Evolutionary conservation across 306 rosid species (phyloP), one percentile per base, ranked within the genome.

Genomic region (Cucumis melo): DNA sequence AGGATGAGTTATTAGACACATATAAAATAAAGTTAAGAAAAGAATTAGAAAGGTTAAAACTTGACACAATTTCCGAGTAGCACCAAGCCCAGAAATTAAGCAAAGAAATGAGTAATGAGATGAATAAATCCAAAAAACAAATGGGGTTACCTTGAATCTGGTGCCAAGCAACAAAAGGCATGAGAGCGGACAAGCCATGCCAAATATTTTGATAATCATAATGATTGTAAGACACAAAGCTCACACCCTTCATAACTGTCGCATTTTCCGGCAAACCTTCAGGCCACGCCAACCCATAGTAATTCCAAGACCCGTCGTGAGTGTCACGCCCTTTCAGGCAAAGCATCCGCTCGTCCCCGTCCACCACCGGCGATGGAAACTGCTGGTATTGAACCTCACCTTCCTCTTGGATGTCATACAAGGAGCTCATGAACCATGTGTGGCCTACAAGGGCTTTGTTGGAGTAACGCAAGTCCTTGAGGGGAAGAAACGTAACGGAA

Each of bases 341-440:
- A 0, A 91, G 85, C 51, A 89, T 24, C 44, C 87, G 29, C 13
- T 81, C 86, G 1, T 77, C 59, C 9, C 84, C 86, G 1, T 74
- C 55, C 13, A 92, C 83, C 2, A 83, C 79, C 6, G 54, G 66
- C 5, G 93, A 86, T n/a, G 97, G 97, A 80, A 89, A 89, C 19
- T 80, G 83, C 46, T 85, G 93, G 87, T 80, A 89, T 68, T 89
- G 93, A 24, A 87, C 93, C 32, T 86, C 86, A 19, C 93, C 93
- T 34, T 81, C 84, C 68, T 85, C 59, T 8, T 75, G 88, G 0
- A 83, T 72, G 41, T 91, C 93, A 51, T 83, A 78, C 87, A 89
- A 64, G 70, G 91, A 89, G 80, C 91, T 91, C 92, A 91, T 89
- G 87, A 91, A 87, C 93, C 96, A 87, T 10, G 93, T 87, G 82